Evolutionary conservation across 148 eudicot species (phyloP).

Genomic region (Chenopodium berlandieri): DNA sequence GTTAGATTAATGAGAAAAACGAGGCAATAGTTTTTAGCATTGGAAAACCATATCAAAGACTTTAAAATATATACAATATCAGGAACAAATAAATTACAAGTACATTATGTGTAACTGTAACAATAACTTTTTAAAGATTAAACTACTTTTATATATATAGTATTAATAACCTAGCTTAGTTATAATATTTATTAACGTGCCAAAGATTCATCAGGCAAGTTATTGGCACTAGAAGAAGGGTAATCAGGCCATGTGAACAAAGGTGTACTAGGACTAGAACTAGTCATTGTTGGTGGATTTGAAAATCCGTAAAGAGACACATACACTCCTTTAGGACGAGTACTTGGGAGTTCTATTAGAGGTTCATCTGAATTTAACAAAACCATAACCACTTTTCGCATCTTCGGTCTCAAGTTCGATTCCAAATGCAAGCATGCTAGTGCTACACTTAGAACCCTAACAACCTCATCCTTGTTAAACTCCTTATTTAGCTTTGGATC

Average conservation of each 20-base stretch:
- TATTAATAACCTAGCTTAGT: not conserved
- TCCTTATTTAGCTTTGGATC: conserved; percentile 38
- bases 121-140: not conserved
- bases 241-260: conserved; percentile 9
- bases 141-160: not conserved
- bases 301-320: conserved; percentile 38
- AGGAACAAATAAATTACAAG: not conserved
- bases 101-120: not conserved
- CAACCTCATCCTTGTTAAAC: conserved; percentile 40
- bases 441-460: conserved; percentile 36
- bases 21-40: not conserved
- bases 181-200: conserved; percentile 14
- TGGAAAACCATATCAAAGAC: not conserved
- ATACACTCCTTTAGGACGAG: conserved; percentile 52
- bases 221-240: not conserved
- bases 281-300: conserved; percentile 20
- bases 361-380: conserved; percentile 57
- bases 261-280: conserved; percentile 11
- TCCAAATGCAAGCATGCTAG: conserved; percentile 64
- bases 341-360: conserved; percentile 39
- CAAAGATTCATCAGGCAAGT: conserved; percentile 17
- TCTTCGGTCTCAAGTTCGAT: conserved; percentile 45
- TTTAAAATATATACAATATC: not conserved
- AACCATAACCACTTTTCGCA: conserved; percentile 58
- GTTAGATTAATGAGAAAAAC: not conserved